These are phyloP conservation scores for Neonectria faginata DNA, from an alignment of 2,329 filamentous ascomycete species.

Conservation along the genomic window DNA sequence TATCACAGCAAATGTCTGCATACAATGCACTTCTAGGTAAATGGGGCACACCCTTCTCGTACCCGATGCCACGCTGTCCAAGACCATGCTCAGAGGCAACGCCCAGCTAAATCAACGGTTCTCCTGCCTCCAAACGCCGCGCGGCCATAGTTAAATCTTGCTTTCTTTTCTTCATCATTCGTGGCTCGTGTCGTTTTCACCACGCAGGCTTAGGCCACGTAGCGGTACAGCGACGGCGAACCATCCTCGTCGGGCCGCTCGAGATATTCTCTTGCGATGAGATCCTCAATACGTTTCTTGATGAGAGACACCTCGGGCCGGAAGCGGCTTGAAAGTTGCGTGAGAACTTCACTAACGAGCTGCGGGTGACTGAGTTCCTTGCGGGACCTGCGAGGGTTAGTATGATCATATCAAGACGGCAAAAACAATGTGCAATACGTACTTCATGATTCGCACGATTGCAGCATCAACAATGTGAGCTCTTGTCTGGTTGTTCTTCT, in stretches of 20 bases:
- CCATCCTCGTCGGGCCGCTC: conserved; percentile 76
- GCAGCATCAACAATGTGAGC: conserved; percentile 80
- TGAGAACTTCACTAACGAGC: conserved; percentile 77
- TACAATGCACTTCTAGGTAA: conserved; percentile 5
- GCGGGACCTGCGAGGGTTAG: conserved; percentile 68
- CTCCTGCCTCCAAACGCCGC: conserved; percentile 39
- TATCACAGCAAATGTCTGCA: conserved; percentile 11
- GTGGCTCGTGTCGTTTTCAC: conserved; percentile 38
- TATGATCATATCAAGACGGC: background rate
- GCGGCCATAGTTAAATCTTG: conserved; percentile 31
- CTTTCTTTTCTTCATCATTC: conserved; percentile 32
- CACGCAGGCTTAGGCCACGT: conserved; percentile 68
- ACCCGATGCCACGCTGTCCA: conserved; percentile 36
- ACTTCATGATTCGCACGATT: conserved; percentile 89
- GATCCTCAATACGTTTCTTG: conserved; percentile 83
- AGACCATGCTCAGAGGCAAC: conserved; percentile 25
- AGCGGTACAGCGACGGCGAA: conserved; percentile 74
- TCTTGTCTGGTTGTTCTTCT: conserved; percentile 79
- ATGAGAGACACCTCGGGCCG: conserved; percentile 81
- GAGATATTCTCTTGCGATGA: conserved; percentile 82
- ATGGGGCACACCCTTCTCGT: background rate
- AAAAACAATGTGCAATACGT: conserved; percentile 52
- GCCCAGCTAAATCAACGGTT: conserved; percentile 34
- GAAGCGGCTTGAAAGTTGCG: conserved; percentile 76
- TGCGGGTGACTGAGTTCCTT: conserved; percentile 77